phyloP scores from a whole-genome alignment of 2,329 filamentous ascomycete genomes.

The Didymellaceae sp. region DNA sequence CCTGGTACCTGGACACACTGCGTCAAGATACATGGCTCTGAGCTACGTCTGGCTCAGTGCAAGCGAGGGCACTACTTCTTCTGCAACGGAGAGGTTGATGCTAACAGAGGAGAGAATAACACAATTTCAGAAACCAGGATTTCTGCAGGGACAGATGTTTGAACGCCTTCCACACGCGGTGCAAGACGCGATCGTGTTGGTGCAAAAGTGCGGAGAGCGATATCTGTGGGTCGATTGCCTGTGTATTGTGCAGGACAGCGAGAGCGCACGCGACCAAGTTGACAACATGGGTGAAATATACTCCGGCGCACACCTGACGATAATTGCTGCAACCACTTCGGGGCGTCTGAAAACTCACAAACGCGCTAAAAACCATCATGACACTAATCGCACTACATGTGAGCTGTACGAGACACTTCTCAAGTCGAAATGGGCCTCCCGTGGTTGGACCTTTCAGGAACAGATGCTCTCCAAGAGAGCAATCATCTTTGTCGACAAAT shows the following conservation, averaged over 20 bases:
- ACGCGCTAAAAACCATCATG: neutral
- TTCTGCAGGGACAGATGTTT: no score
- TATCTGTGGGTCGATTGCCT: neutral
- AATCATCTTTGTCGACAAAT: slow-evolving; percentile 2
- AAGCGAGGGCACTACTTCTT: no score
- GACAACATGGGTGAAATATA: neutral
- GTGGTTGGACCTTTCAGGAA: slow-evolving; percentile 11
- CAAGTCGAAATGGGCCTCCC: neutral
- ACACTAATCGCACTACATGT: no score
- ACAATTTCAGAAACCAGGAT: no score
- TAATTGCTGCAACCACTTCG: neutral
- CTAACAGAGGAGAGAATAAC: no score
- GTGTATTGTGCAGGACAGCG: neutral
- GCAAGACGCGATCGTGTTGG: neutral
- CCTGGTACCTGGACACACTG: neutral
- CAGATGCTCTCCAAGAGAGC: slow-evolving; percentile 12
- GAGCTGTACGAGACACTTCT: neutral
- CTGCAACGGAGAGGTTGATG: no score
- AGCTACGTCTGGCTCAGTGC: no score
- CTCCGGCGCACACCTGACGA: neutral
- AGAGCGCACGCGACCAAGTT: neutral
- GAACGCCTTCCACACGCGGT: no score
- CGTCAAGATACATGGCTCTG: neutral
- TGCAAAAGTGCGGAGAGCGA: neutral
- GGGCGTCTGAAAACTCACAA: neutral